phyloP scores from a whole-genome alignment of 306 rosid species.

The Fragaria vesca region DNA sequence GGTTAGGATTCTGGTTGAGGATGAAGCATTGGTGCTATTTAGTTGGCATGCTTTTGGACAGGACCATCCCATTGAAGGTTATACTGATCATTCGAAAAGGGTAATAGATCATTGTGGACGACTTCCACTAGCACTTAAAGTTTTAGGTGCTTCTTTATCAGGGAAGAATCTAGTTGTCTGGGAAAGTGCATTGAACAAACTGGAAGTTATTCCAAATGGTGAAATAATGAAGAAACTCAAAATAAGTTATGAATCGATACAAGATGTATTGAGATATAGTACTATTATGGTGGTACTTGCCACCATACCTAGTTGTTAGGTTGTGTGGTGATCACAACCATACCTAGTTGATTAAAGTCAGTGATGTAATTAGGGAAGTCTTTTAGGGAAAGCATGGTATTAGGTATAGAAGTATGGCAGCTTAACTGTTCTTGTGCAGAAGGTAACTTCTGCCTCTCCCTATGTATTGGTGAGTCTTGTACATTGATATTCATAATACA shows the following conservation, averaged over 20 bases:
- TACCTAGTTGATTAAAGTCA: no score
- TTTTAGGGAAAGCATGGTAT: no score
- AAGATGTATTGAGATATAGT: neutral
- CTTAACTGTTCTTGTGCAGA: no score
- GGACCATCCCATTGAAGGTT: neutral
- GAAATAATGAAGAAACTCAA: constrained; percentile 4
- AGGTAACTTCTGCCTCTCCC: no score
- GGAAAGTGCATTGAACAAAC: neutral
- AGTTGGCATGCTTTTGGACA: neutral
- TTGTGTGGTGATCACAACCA: no score
- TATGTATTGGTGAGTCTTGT: no score
- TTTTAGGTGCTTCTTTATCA: neutral
- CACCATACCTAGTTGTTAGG: no score
- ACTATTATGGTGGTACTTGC: no score
- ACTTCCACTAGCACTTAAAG: neutral
- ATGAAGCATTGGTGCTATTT: neutral
- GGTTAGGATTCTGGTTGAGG: neutral
- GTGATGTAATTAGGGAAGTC: no score
- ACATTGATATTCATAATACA: no score
- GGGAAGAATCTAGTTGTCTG: neutral
- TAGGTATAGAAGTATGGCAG: no score
- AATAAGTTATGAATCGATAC: constrained; percentile 9
- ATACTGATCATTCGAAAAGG: neutral
- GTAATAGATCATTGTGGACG: neutral
- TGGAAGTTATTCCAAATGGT: neutral